Evolutionary conservation across 1,139 yeast species (phyloP).

Genomic region (Eremothecium coryli): DNA sequence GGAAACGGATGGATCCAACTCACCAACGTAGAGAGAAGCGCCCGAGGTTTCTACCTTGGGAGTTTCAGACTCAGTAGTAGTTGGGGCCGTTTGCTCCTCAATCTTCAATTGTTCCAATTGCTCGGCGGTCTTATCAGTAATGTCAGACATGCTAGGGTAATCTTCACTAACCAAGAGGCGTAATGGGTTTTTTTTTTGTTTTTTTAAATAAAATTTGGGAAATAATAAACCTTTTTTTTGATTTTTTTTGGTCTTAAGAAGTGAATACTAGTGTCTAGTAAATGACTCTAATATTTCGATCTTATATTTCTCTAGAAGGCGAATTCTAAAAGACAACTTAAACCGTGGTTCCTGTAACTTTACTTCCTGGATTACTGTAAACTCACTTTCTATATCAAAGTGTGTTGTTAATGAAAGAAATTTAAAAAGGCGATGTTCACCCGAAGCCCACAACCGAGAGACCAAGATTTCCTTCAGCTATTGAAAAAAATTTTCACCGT

Average conservation of each 20-base stretch:
- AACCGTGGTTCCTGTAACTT: background rate
- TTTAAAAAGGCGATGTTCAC: background rate
- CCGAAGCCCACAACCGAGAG: background rate
- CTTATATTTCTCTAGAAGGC: conserved; percentile 1
- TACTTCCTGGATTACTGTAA: background rate
- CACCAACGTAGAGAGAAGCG: conserved; percentile 96
- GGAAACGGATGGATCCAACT: conserved; percentile 83
- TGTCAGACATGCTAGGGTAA: conserved; percentile 33
- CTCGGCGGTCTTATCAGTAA: conserved; percentile 34
- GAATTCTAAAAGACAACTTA: conserved; percentile 4
- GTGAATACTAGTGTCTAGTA: conserved; percentile 5
- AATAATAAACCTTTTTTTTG: conserved; percentile 19
- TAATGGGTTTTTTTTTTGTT: conserved; percentile 12
- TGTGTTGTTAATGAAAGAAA: conserved; percentile 5
- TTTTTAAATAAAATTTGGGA: conserved; percentile 7
- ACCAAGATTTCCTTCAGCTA: conserved; percentile 1
- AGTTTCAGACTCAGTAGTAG: conserved; percentile 29
- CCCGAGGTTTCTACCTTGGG: conserved; percentile 40
- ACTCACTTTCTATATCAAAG: background rate
- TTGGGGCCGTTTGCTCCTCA: conserved; percentile 27
- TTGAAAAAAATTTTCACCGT: conserved; percentile 4
- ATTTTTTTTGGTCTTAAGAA: conserved; percentile 17
- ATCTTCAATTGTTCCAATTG: conserved; percentile 34
- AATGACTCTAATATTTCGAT: conserved; percentile 4
- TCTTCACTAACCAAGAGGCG: too few species aligned